phyloP scores from a whole-genome alignment of 2,329 filamentous ascomycete species.

The Diaporthe vaccinii region DNA sequence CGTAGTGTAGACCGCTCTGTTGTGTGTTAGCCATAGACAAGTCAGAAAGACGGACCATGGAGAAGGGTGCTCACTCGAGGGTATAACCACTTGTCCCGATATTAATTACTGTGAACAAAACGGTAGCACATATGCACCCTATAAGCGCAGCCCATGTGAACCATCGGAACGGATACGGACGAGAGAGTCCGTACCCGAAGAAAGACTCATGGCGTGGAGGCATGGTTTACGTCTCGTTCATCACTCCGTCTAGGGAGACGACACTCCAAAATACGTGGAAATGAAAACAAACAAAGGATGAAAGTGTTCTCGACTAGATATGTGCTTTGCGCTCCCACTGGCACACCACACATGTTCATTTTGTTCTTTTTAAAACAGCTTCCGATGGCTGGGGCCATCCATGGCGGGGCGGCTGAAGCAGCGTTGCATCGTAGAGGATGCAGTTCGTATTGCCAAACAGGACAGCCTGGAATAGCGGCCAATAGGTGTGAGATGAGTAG shows the following conservation, averaged over 20 bases:
- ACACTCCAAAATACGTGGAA: not conserved
- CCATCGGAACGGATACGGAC: constrained; percentile 9
- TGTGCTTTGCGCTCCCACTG: not conserved
- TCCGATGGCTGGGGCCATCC: not conserved
- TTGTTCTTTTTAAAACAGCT: not conserved
- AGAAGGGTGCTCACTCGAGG: not conserved
- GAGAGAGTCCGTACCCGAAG: not conserved
- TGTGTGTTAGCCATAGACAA: not conserved
- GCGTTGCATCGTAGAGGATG: not conserved
- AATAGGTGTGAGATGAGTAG: not conserved
- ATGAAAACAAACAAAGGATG: not conserved
- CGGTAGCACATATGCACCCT: not conserved
- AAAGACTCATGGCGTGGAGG: constrained; percentile 8
- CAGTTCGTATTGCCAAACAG: not conserved
- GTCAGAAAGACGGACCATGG: fast-evolving
- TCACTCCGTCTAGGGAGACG: too few relatives aligned
- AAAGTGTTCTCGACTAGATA: not conserved
- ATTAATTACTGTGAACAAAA: not conserved
- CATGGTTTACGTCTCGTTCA: not conserved
- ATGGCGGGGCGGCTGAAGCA: constrained; percentile 15
- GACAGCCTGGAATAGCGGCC: not conserved
- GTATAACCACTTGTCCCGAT: not conserved
- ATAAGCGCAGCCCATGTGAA: not conserved
- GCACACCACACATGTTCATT: not conserved
- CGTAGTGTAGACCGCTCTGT: not conserved